These are phyloP conservation scores for Pythium coloratum DNA, from an alignment of 352 stramenopile genomes.

Conservation along the genomic window DNA sequence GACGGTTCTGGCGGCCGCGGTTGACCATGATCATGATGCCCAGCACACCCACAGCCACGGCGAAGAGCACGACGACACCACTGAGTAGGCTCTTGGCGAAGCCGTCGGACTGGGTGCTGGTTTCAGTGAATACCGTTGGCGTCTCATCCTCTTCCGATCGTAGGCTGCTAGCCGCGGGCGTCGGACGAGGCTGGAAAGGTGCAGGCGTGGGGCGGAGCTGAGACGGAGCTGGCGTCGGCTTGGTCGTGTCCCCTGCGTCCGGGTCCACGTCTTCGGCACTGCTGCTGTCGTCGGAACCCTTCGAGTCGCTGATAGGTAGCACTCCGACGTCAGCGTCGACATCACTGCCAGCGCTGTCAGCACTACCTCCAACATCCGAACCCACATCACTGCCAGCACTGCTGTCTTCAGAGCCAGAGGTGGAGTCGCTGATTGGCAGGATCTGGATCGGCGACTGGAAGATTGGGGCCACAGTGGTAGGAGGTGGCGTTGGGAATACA, in stretches of 20 bases:
- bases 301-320: not conserved
- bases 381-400: not conserved
- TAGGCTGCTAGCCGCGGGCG: conserved; percentile 11
- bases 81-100: conserved; percentile 12
- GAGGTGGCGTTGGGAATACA: not conserved
- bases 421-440: not conserved
- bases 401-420: not conserved
- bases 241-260: not conserved
- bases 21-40: conserved; percentile 25
- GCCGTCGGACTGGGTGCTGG: conserved; percentile 11
- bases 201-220: conserved; percentile 2
- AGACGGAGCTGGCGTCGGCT: not conserved
- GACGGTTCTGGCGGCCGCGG: conserved; percentile 9
- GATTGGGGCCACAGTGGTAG: conserved; percentile 7
- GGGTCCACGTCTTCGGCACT: conserved; percentile 2
- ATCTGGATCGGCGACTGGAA: conserved; percentile 9
- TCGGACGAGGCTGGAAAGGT: conserved; percentile 6
- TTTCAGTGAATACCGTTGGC: conserved; percentile 6
- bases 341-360: not conserved
- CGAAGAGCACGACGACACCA: conserved; percentile 20
- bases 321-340: not conserved
- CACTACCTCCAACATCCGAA: not conserved
- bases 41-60: conserved; percentile 17
- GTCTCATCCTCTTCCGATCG: conserved; percentile 2
- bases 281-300: not conserved